Evolutionary conservation across 192 early-diverging fungal genomes (phyloP), one percentile per base, ranked within the genome.

Genomic region (Podila epigama): DNA sequence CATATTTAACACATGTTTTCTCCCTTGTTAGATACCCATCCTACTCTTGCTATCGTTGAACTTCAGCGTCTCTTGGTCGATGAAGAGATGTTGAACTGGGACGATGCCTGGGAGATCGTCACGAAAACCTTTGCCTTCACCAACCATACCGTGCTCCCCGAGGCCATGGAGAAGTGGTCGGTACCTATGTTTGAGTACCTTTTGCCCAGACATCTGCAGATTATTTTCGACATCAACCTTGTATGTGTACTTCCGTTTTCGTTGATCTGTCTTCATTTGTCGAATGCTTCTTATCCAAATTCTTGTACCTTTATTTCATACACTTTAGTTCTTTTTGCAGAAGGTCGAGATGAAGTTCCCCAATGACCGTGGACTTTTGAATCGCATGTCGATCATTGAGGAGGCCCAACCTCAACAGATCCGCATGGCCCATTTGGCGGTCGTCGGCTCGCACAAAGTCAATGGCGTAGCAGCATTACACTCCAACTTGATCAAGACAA

Each of bases 211-310:
- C 96, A 97, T 82, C 92, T 99, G 94, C 93, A 94, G 81, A 96
- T 99, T 80, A 98, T 99, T 81, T 99, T 97, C 78, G 96, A 99
- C 80, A 93, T 99, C 88, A 99, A 99, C 82, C 83, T 99, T 29
- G 81, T 82, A 73, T 51, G 69, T 35, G 9, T 9, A 35, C n/a
- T 31, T 27, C 2, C 5, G 20, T 35, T 48, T 31, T 33, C 12
- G 11, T 25, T 50, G 32, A 40, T 16, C 16, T 12, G 4, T 18
- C 1, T 10, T 5, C 37, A 8, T 13, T 48, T 48, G 44, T 10
- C n/a, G 4, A 22, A 0, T 18, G 25, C 4, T 48, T 16, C 11
- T 1, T 48, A 22, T 48, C n/a, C 44, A 22, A 48, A 48, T 20
- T 48, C 44, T 1, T 48, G n/a, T 16, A 48, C 25, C 2, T 48